Conservation (phyloP, 1,139 yeast genomes). For the Komagataea norvegica region DNA sequence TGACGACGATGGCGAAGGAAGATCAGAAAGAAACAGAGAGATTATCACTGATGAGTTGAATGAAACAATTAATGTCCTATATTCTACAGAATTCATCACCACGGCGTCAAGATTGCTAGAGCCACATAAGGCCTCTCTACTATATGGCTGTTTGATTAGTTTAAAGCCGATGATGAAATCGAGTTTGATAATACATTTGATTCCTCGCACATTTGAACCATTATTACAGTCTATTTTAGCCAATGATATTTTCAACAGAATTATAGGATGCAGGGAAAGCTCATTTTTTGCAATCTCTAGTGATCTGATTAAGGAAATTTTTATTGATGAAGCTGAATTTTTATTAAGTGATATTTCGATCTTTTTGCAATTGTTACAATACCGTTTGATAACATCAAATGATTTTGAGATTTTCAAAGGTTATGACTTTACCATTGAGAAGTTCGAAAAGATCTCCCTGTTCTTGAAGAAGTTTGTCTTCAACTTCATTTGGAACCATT, state of each 20-base stretch:
- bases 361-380: conserved; percentile 50
- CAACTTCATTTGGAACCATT: conserved; percentile 45
- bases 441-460: conserved; percentile 42
- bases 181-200: conserved; percentile 23
- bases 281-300: conserved; percentile 13
- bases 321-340: conserved; percentile 16
- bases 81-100: conserved; percentile 22
- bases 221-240: conserved; percentile 22
- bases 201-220: conserved; percentile 23
- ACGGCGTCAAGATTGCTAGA: conserved; percentile 13
- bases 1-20: conserved; percentile 2
- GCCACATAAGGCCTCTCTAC: conserved; percentile 13
- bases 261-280: conserved; percentile 25
- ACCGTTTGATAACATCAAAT: conserved; percentile 60
- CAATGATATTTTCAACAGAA: conserved; percentile 23
- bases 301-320: conserved; percentile 16
- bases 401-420: conserved; percentile 55
- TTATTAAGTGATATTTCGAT: conserved; percentile 31
- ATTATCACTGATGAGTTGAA: conserved; percentile 15
- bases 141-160: conserved; percentile 22
- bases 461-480: conserved; percentile 56
- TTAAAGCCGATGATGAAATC: conserved; percentile 23
- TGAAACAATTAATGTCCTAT: conserved; percentile 17
- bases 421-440: conserved; percentile 41
- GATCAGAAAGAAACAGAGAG: conserved; percentile 4